Conservation (phyloP, 805 yeast species). For the Metschnikowia borealis region DNA sequence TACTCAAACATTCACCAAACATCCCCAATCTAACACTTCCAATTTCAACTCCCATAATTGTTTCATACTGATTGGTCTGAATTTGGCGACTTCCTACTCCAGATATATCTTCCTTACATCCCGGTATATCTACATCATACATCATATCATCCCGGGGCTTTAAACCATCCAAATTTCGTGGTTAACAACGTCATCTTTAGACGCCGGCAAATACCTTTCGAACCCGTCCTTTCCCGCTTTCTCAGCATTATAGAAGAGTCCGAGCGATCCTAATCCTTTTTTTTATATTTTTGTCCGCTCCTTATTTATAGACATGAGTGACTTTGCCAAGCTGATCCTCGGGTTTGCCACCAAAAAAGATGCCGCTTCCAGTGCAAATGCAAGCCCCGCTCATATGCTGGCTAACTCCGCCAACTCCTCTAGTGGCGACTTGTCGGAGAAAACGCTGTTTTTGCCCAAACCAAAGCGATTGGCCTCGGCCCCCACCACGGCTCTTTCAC, state of each 20-base stretch:
- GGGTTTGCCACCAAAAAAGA: constrained; percentile 37
- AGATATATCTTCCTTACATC: too few relatives aligned
- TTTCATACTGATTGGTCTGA: too few relatives aligned
- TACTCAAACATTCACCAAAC: too few relatives aligned
- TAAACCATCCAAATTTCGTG: too few relatives aligned
- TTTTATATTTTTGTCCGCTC: neutral
- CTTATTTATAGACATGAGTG: constrained; percentile 31
- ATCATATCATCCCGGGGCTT: too few relatives aligned
- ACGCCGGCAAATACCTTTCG: too few relatives aligned
- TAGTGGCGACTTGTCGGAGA: constrained; percentile 1
- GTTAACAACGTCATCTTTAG: too few relatives aligned
- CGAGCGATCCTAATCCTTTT: neutral
- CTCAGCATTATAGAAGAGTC: neutral
- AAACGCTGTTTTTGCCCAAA: constrained; percentile 30
- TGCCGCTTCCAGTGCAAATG: constrained; percentile 1
- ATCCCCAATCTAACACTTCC: neutral
- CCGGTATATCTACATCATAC: too few relatives aligned
- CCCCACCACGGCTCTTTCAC: constrained; percentile 68
- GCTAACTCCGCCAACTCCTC: constrained; percentile 4
- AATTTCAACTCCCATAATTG: neutral
- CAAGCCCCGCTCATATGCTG: neutral
- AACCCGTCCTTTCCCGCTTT: too few relatives aligned
- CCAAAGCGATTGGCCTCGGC: constrained; percentile 41
- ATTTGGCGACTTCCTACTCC: too few relatives aligned
- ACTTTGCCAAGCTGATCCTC: constrained; percentile 43